Evolutionary conservation across 331 rosid species (phyloP).

Genomic region (Dryas integrifolia): DNA sequence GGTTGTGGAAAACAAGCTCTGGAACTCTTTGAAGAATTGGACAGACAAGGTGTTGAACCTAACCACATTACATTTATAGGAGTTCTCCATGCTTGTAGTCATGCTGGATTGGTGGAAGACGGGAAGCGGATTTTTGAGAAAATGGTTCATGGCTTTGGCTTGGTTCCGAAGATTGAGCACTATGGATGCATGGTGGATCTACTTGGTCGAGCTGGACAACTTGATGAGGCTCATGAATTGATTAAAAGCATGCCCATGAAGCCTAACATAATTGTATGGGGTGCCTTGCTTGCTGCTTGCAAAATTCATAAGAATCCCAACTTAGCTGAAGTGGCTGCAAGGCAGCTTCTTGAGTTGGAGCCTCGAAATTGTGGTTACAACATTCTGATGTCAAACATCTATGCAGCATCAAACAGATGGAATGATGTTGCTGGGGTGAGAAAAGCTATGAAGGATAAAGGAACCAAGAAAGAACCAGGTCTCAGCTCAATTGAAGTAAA

Average conservation of each 20-base stretch:
- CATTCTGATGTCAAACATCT: constrained; percentile 64
- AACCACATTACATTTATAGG: constrained; percentile 53
- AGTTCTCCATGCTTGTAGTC: constrained; percentile 66
- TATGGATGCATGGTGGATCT: constrained; percentile 49
- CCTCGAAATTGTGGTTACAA: constrained; percentile 52
- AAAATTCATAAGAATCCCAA: constrained; percentile 45
- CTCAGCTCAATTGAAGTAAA: constrained; percentile 57
- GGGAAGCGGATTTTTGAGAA: constrained; percentile 49
- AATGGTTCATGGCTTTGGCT: constrained; percentile 43
- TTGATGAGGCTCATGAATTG: constrained; percentile 45
- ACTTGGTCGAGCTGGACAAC: constrained; percentile 57
- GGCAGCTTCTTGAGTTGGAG: constrained; percentile 50
- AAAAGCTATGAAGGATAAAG: constrained; percentile 42
- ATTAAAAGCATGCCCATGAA: constrained; percentile 53
- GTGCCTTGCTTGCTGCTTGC: constrained; percentile 69
- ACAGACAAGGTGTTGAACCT: constrained; percentile 41
- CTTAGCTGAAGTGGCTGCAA: constrained; percentile 59
- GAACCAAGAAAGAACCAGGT: constrained; percentile 61
- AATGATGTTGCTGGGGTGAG: constrained; percentile 50
- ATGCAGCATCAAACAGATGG: constrained; percentile 64
- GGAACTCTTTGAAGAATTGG: constrained; percentile 51
- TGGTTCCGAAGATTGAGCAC: constrained; percentile 51
- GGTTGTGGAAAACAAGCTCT: constrained; percentile 57
- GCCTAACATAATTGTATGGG: constrained; percentile 53
- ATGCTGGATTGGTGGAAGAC: constrained; percentile 55